Base-by-base conservation (phyloP, 441 rosid genomes). In the Adansonia madagascariensis region DNA sequence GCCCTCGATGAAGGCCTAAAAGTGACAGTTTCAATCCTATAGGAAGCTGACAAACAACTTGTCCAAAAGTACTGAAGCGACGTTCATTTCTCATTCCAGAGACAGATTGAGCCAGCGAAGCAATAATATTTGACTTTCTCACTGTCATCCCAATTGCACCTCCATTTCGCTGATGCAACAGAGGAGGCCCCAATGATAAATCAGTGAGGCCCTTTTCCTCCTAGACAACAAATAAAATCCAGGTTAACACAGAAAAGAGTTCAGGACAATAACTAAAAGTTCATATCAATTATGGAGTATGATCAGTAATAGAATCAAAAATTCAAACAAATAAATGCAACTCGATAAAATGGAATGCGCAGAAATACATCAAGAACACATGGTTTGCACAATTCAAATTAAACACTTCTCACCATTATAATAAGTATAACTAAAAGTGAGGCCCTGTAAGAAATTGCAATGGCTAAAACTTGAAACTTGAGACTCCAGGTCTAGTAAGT, bases 131-230 rank as follows among this genome's bases (percentile, higher is more conserved):
- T 61, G 92, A 84, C 79, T 89, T 90, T 82, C 90, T 89, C 24
- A 89, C 77, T 8, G 83, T 80, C 75, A 92, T 49, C 17, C 97
- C 97, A 74, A 95, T 47, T 62, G 89, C 90, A 71, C 88, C 83
- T 77, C 92, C 98, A 69, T 43, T 87, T 18, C 77, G 87, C 68
- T 87, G 88, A 84, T 82, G 82, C 83, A 89, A 72, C 69, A 92
- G 87, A 17, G 97, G 93, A 15, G 98, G 98, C 80, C 91, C 94
- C 62, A 81, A 84, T 1, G 93, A 90, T 82, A 82, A 79, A 83
- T 84, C 89, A 14, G 90, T 88, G 46, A 87, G 82, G 77, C 86
- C 90, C 81, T 86, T 92, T 76, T 80, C 89, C 94, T 90, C 89
- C 82, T 63, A 78, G 61, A 77, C 67, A 56, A 68, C 15, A 57